Conservation (phyloP, 345 rosid species). For the Ceriops tagal region DNA sequence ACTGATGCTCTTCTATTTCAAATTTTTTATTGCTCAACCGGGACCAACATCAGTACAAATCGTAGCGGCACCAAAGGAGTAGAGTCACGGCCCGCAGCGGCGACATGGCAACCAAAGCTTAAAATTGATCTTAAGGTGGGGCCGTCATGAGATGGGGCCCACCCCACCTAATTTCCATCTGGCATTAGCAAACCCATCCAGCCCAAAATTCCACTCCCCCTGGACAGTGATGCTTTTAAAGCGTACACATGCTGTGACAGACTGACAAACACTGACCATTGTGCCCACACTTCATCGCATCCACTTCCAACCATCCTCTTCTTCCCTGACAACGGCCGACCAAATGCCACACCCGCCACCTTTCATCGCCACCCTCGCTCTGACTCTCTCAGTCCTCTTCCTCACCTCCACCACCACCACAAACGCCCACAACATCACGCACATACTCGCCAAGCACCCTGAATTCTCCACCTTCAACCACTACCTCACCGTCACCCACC, state of each 20-base stretch:
- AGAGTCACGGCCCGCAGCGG: too few species aligned
- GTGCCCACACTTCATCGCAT: too few species aligned
- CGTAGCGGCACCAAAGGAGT: too few species aligned
- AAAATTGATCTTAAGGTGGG: conserved; percentile 2
- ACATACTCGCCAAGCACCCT: conserved; percentile 29
- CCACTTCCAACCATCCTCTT: neutral
- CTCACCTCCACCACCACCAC: conserved; percentile 8
- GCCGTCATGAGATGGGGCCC: conserved; percentile 24
- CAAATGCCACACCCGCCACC: conserved; percentile 23
- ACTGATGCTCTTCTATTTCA: too few species aligned
- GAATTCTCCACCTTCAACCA: conserved; percentile 34
- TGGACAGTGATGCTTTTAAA: neutral
- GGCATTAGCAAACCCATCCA: conserved; percentile 31
- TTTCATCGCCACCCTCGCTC: conserved; percentile 12
- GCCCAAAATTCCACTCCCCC: conserved; percentile 2
- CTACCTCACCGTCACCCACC: conserved; percentile 30
- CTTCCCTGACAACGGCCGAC: neutral
- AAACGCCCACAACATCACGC: conserved; percentile 28
- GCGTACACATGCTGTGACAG: neutral
- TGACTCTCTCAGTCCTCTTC: conserved; percentile 16
- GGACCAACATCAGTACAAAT: too few species aligned
- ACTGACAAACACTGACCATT: conserved; percentile 7
- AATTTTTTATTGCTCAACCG: too few species aligned
- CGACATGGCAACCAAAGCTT: too few species aligned
- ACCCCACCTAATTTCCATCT: conserved; percentile 30